Evolutionary conservation across 148 eudicot genomes (phyloP).

Genomic region (Dianthus caryophyllus): DNA sequence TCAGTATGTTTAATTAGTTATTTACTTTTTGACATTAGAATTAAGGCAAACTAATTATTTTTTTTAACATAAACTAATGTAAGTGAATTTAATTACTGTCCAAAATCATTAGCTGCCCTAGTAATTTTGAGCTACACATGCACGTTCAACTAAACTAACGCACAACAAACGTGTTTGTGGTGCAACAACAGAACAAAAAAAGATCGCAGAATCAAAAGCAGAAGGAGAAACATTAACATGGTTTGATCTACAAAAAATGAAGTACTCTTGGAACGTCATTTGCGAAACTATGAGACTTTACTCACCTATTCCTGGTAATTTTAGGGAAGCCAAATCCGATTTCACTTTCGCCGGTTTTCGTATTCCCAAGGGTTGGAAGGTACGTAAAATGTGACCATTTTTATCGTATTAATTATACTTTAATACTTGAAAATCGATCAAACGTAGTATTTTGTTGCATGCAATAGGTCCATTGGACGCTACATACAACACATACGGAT

Average conservation of each 20-base stretch:
- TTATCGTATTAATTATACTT: too few species aligned
- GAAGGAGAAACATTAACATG: neutral
- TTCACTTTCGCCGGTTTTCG: neutral
- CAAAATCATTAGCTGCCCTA: too few species aligned
- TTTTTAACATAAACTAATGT: too few species aligned
- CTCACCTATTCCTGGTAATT: conserved; percentile 1
- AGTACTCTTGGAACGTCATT: conserved; percentile 7
- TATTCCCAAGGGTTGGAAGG: conserved; percentile 8
- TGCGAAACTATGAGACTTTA: conserved; percentile 8
- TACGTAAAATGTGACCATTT: too few species aligned
- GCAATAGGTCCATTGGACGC: conserved; percentile 11
- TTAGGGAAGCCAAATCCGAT: conserved; percentile 2
- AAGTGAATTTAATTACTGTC: neutral
- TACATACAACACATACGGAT: conserved; percentile 11
- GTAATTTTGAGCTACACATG: too few species aligned
- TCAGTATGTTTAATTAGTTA: too few species aligned
- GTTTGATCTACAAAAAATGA: conserved; percentile 3
- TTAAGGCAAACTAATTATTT: too few species aligned
- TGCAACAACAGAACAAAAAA: conserved; percentile 1
- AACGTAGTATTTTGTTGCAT: neutral
- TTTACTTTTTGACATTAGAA: too few species aligned
- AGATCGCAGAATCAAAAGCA: conserved; percentile 3
- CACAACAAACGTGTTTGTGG: neutral
- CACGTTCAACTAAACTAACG: neutral
- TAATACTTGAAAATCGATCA: too few species aligned